These are phyloP conservation scores for Rutidosis leptorrhynchoides DNA, from an alignment of 129 eudicot species.

Conservation along the genomic window DNA sequence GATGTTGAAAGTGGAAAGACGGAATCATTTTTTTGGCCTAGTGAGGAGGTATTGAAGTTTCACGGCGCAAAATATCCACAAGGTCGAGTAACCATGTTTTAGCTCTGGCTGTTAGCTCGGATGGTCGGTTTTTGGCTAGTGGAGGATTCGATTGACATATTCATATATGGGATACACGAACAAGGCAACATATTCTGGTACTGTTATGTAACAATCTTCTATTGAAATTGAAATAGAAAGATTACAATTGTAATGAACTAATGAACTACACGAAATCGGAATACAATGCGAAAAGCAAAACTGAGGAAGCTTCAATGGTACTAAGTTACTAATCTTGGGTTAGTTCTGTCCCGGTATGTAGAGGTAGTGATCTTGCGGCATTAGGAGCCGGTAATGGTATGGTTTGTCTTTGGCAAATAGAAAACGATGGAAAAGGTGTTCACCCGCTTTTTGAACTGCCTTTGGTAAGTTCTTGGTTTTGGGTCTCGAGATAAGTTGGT, in stretches of 20 bases:
- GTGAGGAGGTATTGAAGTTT: conserved; percentile 62
- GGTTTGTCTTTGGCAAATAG: conserved; percentile 75
- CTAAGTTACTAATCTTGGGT: too few species aligned
- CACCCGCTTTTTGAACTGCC: conserved; percentile 82
- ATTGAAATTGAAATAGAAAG: too few species aligned
- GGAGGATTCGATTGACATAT: conserved; percentile 96
- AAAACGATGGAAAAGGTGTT: conserved; percentile 70
- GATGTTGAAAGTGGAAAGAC: conserved; percentile 72
- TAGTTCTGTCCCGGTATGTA: conserved; percentile 76
- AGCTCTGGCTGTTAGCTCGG: conserved; percentile 86
- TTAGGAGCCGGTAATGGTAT: conserved; percentile 96
- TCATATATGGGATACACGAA: conserved; percentile 92
- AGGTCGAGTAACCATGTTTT: conserved; percentile 74
- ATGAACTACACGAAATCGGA: too few species aligned
- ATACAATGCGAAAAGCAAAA: too few species aligned
- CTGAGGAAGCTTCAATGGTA: too few species aligned
- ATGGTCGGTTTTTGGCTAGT: conserved; percentile 87
- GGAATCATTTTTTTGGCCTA: conserved; percentile 73
- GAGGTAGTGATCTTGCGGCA: conserved; percentile 92
- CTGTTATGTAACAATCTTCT: neutral
- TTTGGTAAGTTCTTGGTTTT: conserved; percentile 49
- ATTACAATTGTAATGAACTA: too few species aligned
- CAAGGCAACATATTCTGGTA: conserved; percentile 83
- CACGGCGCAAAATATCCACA: conserved; percentile 78
- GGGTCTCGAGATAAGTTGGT: neutral